These are phyloP conservation scores for Avena insularis DNA, from an alignment of 176 grass and related monocot species.

Conservation along the genomic window DNA sequence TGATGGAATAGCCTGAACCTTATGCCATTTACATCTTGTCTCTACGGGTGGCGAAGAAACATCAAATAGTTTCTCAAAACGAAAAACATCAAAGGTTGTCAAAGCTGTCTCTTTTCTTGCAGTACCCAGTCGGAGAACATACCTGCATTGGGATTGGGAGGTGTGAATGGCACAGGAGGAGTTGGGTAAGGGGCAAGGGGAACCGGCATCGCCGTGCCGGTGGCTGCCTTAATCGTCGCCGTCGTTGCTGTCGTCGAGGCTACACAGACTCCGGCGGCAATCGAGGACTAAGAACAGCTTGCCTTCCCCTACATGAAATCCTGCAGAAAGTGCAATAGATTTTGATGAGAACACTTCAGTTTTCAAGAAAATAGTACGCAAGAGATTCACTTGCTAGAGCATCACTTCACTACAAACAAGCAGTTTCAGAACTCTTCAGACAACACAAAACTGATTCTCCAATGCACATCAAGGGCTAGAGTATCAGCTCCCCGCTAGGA, in stretches of 20 bases:
- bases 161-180: constrained; percentile 72
- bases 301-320: constrained; percentile 53
- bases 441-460: not conserved
- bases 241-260: constrained; percentile 11
- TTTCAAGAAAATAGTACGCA: not conserved
- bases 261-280: constrained; percentile 10
- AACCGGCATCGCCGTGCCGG: constrained; percentile 86
- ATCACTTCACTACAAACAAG: not conserved
- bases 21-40: not conserved
- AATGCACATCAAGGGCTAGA: not conserved
- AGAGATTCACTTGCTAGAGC: not conserved
- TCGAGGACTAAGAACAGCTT: constrained; percentile 15
- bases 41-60: not conserved
- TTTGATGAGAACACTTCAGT: constrained; percentile 19
- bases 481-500: not conserved
- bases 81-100: not conserved
- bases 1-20: not conserved
- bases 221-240: constrained; percentile 47
- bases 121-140: constrained; percentile 36
- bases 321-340: constrained; percentile 23
- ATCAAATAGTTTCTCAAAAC: not conserved
- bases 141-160: constrained; percentile 74
- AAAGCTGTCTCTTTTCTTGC: constrained; percentile 26
- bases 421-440: not conserved
- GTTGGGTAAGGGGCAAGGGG: constrained; percentile 89